These are phyloP conservation scores for Cercospora sesami DNA, from an alignment of 2,329 filamentous ascomycete species.

Conservation along the genomic window DNA sequence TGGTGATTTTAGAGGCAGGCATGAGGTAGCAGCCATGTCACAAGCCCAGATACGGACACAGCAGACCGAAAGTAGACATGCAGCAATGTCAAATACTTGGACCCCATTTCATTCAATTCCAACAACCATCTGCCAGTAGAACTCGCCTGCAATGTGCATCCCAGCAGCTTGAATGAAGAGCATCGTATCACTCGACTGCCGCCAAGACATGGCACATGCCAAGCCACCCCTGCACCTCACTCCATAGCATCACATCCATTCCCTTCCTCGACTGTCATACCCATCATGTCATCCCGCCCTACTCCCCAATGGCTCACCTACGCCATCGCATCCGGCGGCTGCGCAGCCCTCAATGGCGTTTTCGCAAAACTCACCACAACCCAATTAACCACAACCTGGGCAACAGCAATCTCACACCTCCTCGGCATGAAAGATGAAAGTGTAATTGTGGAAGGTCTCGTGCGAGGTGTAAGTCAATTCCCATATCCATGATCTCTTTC, in stretches of 20 bases:
- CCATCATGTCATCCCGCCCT: conserved; percentile 16
- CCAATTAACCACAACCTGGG: conserved; percentile 56
- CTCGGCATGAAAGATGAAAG: conserved; percentile 51
- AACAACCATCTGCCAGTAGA: neutral
- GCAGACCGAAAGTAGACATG: neutral
- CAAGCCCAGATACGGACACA: neutral
- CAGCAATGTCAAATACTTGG: neutral
- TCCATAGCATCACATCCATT: neutral
- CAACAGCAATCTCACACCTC: conserved; percentile 49
- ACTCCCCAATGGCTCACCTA: conserved; percentile 57
- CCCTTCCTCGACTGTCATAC: neutral
- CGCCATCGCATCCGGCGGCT: conserved; percentile 72
- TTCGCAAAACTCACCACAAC: conserved; percentile 79
- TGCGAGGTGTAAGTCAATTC: conserved; percentile 57
- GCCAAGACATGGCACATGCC: neutral
- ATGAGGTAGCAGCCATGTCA: conserved; percentile 4
- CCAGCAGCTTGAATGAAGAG: neutral
- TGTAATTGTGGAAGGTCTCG: conserved; percentile 51
- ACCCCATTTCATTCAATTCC: neutral
- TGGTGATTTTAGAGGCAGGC: neutral
- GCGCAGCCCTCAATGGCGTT: conserved; percentile 77
- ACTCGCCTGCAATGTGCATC: neutral
- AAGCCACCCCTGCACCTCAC: conserved; percentile 1
- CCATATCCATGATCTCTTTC: too few species aligned
- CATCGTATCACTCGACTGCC: neutral